Evolutionary conservation across 345 rosid genomes (phyloP).

Genomic region (Noccaea caerulescens): DNA sequence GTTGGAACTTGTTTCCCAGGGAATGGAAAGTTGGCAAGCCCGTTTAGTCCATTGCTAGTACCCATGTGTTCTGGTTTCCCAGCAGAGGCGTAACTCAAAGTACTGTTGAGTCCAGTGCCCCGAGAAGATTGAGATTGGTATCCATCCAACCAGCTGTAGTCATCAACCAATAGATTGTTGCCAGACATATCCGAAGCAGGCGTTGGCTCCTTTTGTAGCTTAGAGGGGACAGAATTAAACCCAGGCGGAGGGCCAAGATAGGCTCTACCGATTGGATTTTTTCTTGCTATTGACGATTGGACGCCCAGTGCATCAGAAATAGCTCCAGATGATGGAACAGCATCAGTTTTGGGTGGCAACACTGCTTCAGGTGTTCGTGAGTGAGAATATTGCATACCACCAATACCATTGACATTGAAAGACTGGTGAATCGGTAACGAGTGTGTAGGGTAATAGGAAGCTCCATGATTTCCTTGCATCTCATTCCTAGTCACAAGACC

Average conservation of each 20-base stretch:
- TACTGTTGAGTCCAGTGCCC: conserved; percentile 51
- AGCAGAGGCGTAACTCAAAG: conserved; percentile 50
- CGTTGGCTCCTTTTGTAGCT: conserved; percentile 53
- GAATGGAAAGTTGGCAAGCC: conserved; percentile 72
- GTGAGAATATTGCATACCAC: conserved; percentile 52
- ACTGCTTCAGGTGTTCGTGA: conserved; percentile 50
- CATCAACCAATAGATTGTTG: conserved; percentile 60
- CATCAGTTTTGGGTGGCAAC: conserved; percentile 53
- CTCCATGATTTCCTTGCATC: conserved; percentile 53
- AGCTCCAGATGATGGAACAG: conserved; percentile 54
- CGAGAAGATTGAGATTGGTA: conserved; percentile 67
- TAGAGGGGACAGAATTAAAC: conserved; percentile 69
- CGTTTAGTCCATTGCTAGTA: conserved; percentile 57
- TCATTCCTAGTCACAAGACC: conserved; percentile 57
- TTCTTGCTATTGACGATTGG: conserved; percentile 50
- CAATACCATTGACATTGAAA: conserved; percentile 44
- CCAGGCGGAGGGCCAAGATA: conserved; percentile 96
- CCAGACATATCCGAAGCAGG: conserved; percentile 47
- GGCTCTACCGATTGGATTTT: conserved; percentile 81
- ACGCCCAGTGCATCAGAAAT: conserved; percentile 51
- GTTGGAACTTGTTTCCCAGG: conserved; percentile 76
- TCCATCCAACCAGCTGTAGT: conserved; percentile 98
- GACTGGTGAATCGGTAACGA: conserved; percentile 54
- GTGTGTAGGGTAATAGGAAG: conserved; percentile 46
- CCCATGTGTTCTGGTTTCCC: conserved; percentile 54